Evolutionary conservation across 805 yeast species (phyloP).

Genomic region (Scheffersomyces coipomensis): DNA sequence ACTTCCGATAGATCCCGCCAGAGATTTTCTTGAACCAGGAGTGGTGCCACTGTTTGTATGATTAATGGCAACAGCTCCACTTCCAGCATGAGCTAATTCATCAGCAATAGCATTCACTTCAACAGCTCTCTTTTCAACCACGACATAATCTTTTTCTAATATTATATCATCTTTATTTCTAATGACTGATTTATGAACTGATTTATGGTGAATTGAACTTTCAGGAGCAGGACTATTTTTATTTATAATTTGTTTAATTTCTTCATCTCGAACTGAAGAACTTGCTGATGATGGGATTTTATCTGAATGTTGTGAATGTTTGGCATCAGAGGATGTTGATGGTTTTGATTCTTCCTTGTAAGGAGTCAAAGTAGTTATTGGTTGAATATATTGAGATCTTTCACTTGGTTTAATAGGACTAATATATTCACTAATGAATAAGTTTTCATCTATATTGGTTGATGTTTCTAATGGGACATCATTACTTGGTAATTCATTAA

Average conservation of each 20-base stretch:
- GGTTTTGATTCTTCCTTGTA: neutral
- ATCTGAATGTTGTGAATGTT: neutral
- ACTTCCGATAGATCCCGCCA: constrained; percentile 19
- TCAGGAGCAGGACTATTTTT: constrained; percentile 46
- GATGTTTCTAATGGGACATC: constrained; percentile 65
- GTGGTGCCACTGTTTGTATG: neutral
- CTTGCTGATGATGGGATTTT: neutral
- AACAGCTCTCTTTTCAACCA: constrained; percentile 90
- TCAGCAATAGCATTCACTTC: constrained; percentile 96
- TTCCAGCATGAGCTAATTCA: constrained; percentile 69
- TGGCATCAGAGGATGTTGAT: neutral
- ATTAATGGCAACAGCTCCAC: constrained; percentile 47
- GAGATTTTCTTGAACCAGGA: constrained; percentile 24
- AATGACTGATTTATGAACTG: constrained; percentile 7
- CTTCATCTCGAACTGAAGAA: constrained; percentile 32
- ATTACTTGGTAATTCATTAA: constrained; percentile 48
- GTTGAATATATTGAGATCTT: constrained; percentile 15
- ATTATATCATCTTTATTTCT: constrained; percentile 42
- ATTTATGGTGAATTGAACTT: constrained; percentile 16
- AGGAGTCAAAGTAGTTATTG: constrained; percentile 9
- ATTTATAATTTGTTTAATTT: constrained; percentile 43
- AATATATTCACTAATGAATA: constrained; percentile 83
- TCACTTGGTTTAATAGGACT: constrained; percentile 34
- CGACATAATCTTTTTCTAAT: constrained; percentile 85
- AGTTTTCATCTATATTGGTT: constrained; percentile 63